Evolutionary conservation across 2,329 filamentous ascomycete species (phyloP).

Genomic region (Ceratocystis destructans): DNA sequence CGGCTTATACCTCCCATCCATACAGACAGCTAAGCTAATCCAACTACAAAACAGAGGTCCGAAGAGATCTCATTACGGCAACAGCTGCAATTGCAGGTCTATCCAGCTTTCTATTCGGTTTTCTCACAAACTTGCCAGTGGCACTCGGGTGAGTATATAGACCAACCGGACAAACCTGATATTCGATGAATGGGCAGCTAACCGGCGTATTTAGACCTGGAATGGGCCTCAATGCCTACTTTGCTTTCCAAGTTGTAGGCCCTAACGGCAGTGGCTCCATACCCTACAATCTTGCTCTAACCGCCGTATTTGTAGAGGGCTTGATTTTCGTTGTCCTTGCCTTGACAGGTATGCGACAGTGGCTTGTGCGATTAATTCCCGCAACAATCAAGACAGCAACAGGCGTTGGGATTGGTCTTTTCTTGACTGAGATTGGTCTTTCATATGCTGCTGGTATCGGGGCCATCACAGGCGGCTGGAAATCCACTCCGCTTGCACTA

Average conservation of each 20-base stretch:
- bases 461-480: constrained; percentile 54
- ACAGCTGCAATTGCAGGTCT: constrained; percentile 70
- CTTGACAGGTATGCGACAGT: constrained; percentile 56
- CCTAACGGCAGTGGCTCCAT: constrained; percentile 43
- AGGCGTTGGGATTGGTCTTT: constrained; percentile 51
- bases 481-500: constrained; percentile 57
- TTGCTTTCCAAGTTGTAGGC: constrained; percentile 53
- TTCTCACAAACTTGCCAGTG: constrained; percentile 63
- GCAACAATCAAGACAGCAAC: constrained; percentile 52
- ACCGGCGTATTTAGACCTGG: constrained; percentile 36
- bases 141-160: constrained; percentile 27
- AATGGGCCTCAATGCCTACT: constrained; percentile 56
- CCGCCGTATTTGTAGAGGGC: constrained; percentile 51
- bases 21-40: not conserved
- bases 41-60: constrained; percentile 34
- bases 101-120: constrained; percentile 61
- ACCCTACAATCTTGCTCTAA: constrained; percentile 46
- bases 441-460: constrained; percentile 76
- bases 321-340: constrained; percentile 51
- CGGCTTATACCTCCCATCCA: not conserved
- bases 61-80: constrained; percentile 66
- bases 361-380: constrained; percentile 53
- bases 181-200: constrained; percentile 7
- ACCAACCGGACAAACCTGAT: not conserved
- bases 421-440: constrained; percentile 49